A percentile compares a stretch with the other conserved stretches of the same genome.
Conservation (phyloP, 2,329 filamentous ascomycete species). For the Penicillium carneum region DNA sequence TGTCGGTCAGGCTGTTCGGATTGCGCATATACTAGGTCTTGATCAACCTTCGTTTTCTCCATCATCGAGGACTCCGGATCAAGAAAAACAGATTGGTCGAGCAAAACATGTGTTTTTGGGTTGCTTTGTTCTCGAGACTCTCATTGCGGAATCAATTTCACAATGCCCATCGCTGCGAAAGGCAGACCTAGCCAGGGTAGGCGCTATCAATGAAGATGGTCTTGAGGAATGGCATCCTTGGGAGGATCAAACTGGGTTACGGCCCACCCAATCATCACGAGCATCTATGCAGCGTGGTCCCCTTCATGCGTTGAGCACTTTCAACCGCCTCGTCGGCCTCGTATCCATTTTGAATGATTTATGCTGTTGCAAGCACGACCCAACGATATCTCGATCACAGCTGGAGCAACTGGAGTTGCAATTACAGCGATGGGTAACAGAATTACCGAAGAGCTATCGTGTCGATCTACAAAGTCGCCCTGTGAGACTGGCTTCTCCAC, state of each 20-base stretch:
- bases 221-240: slow-evolving; percentile 78
- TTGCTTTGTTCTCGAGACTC: slow-evolving; percentile 62
- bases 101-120: slow-evolving; percentile 58
- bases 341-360: slow-evolving; percentile 46
- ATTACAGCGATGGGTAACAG: slow-evolving; percentile 43
- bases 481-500: slow-evolving; percentile 38
- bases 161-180: slow-evolving; percentile 58
- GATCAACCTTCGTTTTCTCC: slow-evolving; percentile 56
- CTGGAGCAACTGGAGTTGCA: slow-evolving; percentile 43
- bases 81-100: slow-evolving; percentile 45
- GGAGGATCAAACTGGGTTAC: slow-evolving; percentile 58
- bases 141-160: slow-evolving; percentile 58
- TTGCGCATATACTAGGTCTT: slow-evolving; percentile 44
- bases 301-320: slow-evolving; percentile 60
- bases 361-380: slow-evolving; percentile 38
- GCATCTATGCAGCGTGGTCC: slow-evolving; percentile 48
- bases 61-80: slow-evolving; percentile 50
- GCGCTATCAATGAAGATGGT: slow-evolving; percentile 67
- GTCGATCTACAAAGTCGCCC: slow-evolving; percentile 40
- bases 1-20: slow-evolving; percentile 68
- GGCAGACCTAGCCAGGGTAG: slow-evolving; percentile 58
- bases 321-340: slow-evolving; percentile 59
- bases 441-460: slow-evolving; percentile 42
- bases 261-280: slow-evolving; percentile 36
- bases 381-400: slow-evolving; percentile 34